Evolutionary conservation across 495 filamentous ascomycete genomes (phyloP).

Genomic region (Tuber indicum): DNA sequence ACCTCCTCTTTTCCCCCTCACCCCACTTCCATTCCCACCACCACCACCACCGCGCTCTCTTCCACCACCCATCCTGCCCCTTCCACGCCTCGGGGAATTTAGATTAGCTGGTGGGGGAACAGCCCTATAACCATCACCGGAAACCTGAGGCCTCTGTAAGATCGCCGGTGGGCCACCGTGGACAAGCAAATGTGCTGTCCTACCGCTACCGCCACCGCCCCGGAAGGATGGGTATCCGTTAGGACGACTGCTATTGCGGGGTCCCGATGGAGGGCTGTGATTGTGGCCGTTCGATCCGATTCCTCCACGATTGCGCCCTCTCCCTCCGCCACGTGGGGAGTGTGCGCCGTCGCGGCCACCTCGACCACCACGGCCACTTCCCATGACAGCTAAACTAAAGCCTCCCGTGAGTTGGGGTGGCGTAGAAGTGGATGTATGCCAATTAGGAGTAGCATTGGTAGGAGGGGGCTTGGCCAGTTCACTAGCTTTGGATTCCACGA

Average conservation of each 20-base stretch:
- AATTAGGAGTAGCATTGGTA: slow-evolving; percentile 23
- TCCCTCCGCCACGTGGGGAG: slow-evolving; percentile 28
- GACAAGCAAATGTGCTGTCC: slow-evolving; percentile 46
- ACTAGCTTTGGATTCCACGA: slow-evolving; percentile 63
- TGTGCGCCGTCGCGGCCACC: slow-evolving; percentile 39
- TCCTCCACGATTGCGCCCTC: slow-evolving; percentile 27
- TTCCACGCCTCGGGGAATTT: slow-evolving; percentile 52
- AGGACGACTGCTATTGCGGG: slow-evolving; percentile 52
- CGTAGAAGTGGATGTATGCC: slow-evolving; percentile 14
- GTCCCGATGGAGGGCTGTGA: slow-evolving; percentile 32
- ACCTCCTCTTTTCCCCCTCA: slow-evolving; percentile 9
- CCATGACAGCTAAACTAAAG: slow-evolving; percentile 38
- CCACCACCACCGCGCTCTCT: slow-evolving; percentile 44
- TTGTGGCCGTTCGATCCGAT: slow-evolving; percentile 35
- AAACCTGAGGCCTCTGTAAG: slow-evolving; percentile 40
- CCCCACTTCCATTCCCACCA: slow-evolving; percentile 19
- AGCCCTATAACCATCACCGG: slow-evolving; percentile 57
- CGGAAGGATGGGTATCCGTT: slow-evolving; percentile 25
- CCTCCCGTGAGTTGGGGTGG: slow-evolving; percentile 30
- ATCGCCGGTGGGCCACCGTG: slow-evolving; percentile 29
- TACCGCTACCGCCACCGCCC: slow-evolving; percentile 46
- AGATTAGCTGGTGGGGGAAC: slow-evolving; percentile 73
- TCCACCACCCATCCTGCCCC: slow-evolving; percentile 49
- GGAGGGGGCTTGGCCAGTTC: slow-evolving; percentile 49
- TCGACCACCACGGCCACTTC: slow-evolving; percentile 44